Evolutionary conservation across 164 flowering plant species (phyloP), one percentile per base, ranked within the genome.

Genomic region (Vitis riparia): DNA sequence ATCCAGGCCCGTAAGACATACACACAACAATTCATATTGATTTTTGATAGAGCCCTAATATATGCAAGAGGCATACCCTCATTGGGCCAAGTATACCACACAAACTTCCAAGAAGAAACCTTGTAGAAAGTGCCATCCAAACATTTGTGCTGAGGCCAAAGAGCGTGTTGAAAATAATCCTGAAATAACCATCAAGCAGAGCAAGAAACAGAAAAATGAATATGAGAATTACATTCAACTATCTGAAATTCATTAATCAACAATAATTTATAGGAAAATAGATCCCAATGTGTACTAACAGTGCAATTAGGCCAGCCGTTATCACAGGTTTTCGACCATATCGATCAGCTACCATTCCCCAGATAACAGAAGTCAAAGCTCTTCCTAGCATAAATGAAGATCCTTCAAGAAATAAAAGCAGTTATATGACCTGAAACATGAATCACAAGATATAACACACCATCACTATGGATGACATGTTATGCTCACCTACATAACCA

Each of bases 241-340:
- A 37, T 37, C 44, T 37, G 44, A 37, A 37, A 0, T 37, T 37
- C 44, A 37, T 5, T 37, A 37, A 5, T 37, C 44, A 37, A 37
- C 44, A 37, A 37, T 37, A 3, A 37, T 37, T 37, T 37, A 37
- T 37, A 23, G 44, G 15, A 60, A 16, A 12, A 19, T n/a, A 56
- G 32, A 29, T n/a, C 9, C 29, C 6, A 32, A 59, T 13, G n/a
- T n/a, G 11, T 74, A 79, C 91, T 78, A 48, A 89, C 94, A 89
- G 81, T 62, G 87, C 53, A 37, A 79, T 1, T 12, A 72, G 68
- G 32, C 94, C 88, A 1, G 84, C 48, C 3, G 88, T 49, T 62
- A 88, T 84, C 8, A 88, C 83, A 32, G 92, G 94, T 66, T 84
- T 88, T 17, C 94, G 83, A 59, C 94, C 94, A 76, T 85, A 86